Base-by-base conservation (phyloP, 2,329 filamentous ascomycete species). In the Pleochaeta shiraiana region DNA sequence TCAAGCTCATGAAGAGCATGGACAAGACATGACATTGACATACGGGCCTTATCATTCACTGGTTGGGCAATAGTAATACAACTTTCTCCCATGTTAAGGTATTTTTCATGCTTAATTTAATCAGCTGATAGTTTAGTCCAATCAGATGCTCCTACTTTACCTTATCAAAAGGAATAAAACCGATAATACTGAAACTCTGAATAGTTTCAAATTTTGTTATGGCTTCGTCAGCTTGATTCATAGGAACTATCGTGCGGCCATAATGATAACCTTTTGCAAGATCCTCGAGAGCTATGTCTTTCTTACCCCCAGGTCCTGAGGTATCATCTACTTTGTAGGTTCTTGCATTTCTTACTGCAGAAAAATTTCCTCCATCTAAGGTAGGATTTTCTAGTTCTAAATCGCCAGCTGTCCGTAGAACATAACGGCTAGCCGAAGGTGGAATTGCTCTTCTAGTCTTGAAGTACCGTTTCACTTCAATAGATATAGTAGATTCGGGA, bases 191-290 rank as follows among this genome's bases (percentile, higher is more conserved):
- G 65, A 97, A 83, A 7, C 81, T 80, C 65, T 87, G 85, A 11
- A 77, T 74, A 0, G 90, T 93, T 70, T 95, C 86, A 37, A 96
- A 79, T 68, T 87, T 90, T n/a, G 90, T 95, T 65, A 96, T 84
- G 69, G 91, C 90, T 73, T 86, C 81, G 70, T 98, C 92, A 0
- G 87, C 87, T 69, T 91, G 85, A 68, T 83, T 88, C 69, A 98
- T 95, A 68, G 87, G 85, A 0, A 98, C 92, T 1, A 88, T 90
- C 0, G 92, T 96, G 65, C 90, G 82, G 57, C 93, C 93, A 72
- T 98, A 98, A 71, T 90, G 85, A 71, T 92, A 98, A 0, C 93
- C 93, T 73, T 90, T 95, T n/a, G 89, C 89, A 43, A 98, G 79
- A 19, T 89, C 83, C 16, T 95, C 90, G 65, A 84, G 83, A 31